Base-by-base conservation (phyloP, 495 filamentous ascomycete genomes). In the Talaromyces trachyspermus region DNA sequence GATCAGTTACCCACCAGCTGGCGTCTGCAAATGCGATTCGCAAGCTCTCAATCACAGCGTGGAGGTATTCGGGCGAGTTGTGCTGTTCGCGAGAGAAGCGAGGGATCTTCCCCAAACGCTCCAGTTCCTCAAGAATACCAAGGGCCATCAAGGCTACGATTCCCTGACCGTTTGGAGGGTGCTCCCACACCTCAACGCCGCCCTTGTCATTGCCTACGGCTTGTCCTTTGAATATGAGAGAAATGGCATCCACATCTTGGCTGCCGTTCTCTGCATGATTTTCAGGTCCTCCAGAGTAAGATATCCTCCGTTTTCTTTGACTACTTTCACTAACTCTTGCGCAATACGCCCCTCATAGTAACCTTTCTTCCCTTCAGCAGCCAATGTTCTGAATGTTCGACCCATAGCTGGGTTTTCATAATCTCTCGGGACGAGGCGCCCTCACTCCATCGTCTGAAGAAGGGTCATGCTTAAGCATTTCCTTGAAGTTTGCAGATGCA, bases 81-180 rank as follows among this genome's bases (percentile, higher is more conserved):
- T 91, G 87, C 56, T 95, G 84, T 0, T 63, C 57, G 22, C 76
- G 58, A 0, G 51, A 64, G 64, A 88, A 95, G n/a, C 64, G 73
- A 6, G 80, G 80, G 57, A 95, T 86, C 49, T 79, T 78, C 30
- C 80, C 80, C 8, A 61, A 61, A n/a, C 75, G 72, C 64, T 95
- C 87, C 4, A 98, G 76, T 54, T 86, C 78, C 57, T 95, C 81
- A 36, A 98, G 70, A 51, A 97, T 91, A 2, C 94, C 92, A 0
- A 98, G 72, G 1, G 92, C 84, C 80, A 97, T 94, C 30, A 97
- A 73, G 4, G 92, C 94, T 0, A 97, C 89, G 51, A 98, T 85
- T 9, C 92, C 92, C 63, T 98, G 92, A 0, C 94, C 90, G 66
- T 96, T 97, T n/a, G 92, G 92, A 30, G 92, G 88, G 64, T 95